phyloP scores from a whole-genome alignment of 768 basidiomycete genomes.

The Hydnum rufescens region DNA sequence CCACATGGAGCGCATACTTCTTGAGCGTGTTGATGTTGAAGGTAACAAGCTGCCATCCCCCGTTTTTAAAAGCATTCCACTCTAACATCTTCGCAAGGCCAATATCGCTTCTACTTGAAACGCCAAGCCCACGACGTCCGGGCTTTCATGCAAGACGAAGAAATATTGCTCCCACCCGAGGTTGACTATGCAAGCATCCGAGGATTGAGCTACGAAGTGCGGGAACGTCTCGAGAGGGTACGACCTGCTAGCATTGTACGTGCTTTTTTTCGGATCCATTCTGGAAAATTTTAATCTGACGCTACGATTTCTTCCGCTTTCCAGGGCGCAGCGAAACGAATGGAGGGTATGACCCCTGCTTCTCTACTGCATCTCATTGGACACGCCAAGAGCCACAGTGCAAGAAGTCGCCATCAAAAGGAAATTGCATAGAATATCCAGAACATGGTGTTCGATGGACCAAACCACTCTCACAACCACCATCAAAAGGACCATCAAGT shows the following conservation, averaged over 20 bases:
- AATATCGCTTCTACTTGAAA: constrained; percentile 26
- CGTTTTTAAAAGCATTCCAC: background rate
- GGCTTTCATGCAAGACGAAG: constrained; percentile 58
- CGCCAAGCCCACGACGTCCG: constrained; percentile 62
- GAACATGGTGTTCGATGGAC: too few species aligned
- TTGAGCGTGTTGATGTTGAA: constrained; percentile 48
- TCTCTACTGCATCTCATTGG: constrained; percentile 47
- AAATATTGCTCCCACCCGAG: constrained; percentile 40
- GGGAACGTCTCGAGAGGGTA: constrained; percentile 37
- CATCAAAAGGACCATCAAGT: too few species aligned
- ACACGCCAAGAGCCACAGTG: constrained; percentile 28
- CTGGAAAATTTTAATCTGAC: background rate
- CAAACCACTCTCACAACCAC: too few species aligned
- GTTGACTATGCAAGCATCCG: constrained; percentile 47
- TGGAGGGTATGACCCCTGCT: constrained; percentile 85
- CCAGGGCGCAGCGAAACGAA: constrained; percentile 79
- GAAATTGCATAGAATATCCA: too few species aligned
- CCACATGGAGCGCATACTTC: constrained; percentile 28
- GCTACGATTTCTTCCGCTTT: background rate
- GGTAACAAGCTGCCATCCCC: constrained; percentile 21
- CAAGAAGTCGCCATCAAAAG: too few species aligned
- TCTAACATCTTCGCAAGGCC: constrained; percentile 6
- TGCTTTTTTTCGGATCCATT: background rate
- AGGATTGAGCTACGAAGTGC: constrained; percentile 60
- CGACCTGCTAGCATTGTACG: constrained; percentile 51